Evolutionary conservation across 2,329 filamentous ascomycete genomes (phyloP).

Genomic region (Aureobasidium sp.): DNA sequence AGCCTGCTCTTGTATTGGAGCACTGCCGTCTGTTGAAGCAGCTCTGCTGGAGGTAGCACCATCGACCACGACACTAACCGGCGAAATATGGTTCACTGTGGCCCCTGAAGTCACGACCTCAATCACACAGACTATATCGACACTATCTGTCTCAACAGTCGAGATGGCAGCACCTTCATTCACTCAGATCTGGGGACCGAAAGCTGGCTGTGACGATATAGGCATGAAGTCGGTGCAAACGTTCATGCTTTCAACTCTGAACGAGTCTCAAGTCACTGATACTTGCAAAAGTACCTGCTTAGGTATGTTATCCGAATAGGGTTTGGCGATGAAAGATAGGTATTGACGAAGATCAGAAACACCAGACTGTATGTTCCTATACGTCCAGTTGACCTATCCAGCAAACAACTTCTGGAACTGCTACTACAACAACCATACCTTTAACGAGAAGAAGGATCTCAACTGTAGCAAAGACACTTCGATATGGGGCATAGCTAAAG

Average conservation of each 20-base stretch:
- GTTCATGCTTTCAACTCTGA: neutral
- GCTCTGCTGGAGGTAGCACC: neutral
- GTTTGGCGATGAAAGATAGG: neutral
- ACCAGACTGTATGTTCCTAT: neutral
- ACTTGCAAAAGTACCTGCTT: neutral
- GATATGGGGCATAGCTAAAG: conserved; percentile 4
- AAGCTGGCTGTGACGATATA: conserved; percentile 16
- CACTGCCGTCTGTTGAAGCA: neutral
- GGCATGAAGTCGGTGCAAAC: neutral
- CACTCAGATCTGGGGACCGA: conserved; percentile 19
- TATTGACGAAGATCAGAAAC: neutral
- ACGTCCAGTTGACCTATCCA: neutral
- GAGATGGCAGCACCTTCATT: conserved; percentile 19
- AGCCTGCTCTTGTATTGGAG: conserved; percentile 8
- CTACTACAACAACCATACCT: conserved; percentile 2
- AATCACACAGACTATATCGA: conserved; percentile 15
- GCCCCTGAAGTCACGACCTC: conserved; percentile 8
- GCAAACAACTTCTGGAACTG: conserved; percentile 1
- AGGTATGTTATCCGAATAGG: neutral
- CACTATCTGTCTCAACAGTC: conserved; percentile 16
- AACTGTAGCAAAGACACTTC: neutral
- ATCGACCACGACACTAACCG: conserved; percentile 11
- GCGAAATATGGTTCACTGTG: conserved; percentile 11
- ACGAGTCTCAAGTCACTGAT: neutral
- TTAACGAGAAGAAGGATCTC: neutral